Evolutionary conservation across 305 asterid genomes (phyloP).

Genomic region (Solanum hybrid): DNA sequence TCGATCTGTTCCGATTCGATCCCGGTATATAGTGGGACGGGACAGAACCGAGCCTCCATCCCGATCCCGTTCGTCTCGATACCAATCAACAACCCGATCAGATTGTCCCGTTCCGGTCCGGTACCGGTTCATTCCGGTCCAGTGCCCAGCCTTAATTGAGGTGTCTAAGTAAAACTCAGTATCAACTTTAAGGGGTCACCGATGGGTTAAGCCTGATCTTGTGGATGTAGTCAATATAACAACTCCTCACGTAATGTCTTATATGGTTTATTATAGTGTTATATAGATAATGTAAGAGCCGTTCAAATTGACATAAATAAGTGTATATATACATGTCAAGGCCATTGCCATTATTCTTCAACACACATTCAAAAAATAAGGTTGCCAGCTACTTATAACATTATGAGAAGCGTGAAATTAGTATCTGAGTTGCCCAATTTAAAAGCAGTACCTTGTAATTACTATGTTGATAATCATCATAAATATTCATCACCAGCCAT

Average conservation of each 20-base stretch:
- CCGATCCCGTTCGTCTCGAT: too few species aligned
- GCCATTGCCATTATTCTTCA: background rate
- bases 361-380: background rate
- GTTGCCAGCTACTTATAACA: background rate
- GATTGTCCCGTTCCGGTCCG: too few species aligned
- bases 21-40: too few species aligned
- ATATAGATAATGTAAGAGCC: background rate
- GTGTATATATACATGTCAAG: background rate
- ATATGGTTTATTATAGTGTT: background rate
- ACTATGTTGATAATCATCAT: slow-evolving; percentile 10
- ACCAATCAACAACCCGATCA: too few species aligned
- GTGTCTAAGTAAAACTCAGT: too few species aligned
- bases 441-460: slow-evolving; percentile 36
- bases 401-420: slow-evolving; percentile 14
- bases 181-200: too few species aligned
- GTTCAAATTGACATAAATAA: background rate
- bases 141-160: too few species aligned
- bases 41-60: too few species aligned
- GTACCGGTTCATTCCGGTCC: too few species aligned
- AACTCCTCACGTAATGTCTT: background rate
- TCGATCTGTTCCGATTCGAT: too few species aligned
- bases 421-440: slow-evolving; percentile 39
- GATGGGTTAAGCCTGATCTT: too few species aligned
- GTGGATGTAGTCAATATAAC: background rate
- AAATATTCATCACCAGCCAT: slow-evolving; percentile 7